These are phyloP conservation scores for Podospora comata DNA, from an alignment of 495 filamentous ascomycete species.

Conservation along the genomic window DNA sequence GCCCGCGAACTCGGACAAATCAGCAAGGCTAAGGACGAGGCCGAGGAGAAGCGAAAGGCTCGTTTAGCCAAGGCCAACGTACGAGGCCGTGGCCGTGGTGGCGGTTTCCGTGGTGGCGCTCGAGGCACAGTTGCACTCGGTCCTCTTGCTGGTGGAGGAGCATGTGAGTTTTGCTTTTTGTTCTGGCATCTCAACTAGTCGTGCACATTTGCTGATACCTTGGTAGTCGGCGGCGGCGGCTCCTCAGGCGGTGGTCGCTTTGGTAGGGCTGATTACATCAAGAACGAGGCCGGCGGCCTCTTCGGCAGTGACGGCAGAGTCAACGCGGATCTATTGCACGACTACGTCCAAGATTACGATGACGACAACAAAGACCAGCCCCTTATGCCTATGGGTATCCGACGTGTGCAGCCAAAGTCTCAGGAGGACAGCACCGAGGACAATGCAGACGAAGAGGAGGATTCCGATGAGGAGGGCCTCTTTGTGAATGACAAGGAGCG, in stretches of 20 bases:
- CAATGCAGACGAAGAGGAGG: slow-evolving; percentile 34
- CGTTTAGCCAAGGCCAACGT: slow-evolving; percentile 31
- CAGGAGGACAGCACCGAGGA: slow-evolving; percentile 36
- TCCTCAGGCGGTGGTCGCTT: background rate
- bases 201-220: background rate
- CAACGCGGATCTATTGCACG: slow-evolving; percentile 44
- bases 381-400: slow-evolving; percentile 47
- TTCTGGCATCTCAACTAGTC: slow-evolving; percentile 7
- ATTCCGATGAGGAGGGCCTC: slow-evolving; percentile 43
- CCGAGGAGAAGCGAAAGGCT: slow-evolving; percentile 27
- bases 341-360: slow-evolving; percentile 28
- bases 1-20: slow-evolving; percentile 37
- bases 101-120: slow-evolving; percentile 34
- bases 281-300: slow-evolving; percentile 24
- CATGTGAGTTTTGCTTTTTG: slow-evolving; percentile 32
- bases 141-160: slow-evolving; percentile 36
- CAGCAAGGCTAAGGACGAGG: slow-evolving; percentile 34
- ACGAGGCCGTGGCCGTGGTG: slow-evolving; percentile 40
- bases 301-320: slow-evolving; percentile 36
- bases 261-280: slow-evolving; percentile 16
- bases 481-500: slow-evolving; percentile 40
- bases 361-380: slow-evolving; percentile 31
- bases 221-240: background rate
- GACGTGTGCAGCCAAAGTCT: slow-evolving; percentile 40
- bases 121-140: slow-evolving; percentile 35